phyloP scores from a whole-genome alignment of 306 rosid species.

The Ochetophila trinervis region DNA sequence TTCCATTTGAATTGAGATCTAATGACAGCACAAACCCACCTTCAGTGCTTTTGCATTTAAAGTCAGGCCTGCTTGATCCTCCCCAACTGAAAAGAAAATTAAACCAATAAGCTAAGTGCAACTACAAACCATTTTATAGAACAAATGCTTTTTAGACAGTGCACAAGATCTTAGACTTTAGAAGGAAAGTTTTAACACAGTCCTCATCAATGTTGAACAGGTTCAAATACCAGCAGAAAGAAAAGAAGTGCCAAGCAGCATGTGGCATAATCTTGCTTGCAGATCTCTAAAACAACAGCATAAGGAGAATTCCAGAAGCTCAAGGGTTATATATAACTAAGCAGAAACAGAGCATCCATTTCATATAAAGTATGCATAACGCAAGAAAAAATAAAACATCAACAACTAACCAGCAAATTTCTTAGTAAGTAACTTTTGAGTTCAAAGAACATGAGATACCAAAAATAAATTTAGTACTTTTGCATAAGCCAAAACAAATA shows the following conservation, averaged over 20 bases:
- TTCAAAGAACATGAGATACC: neutral
- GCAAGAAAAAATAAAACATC: neutral
- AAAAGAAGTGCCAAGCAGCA: neutral
- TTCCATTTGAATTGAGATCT: neutral
- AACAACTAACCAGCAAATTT: neutral
- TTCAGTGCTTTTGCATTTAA: slow-evolving; percentile 92
- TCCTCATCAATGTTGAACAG: neutral
- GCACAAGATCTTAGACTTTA: neutral
- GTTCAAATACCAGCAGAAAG: neutral
- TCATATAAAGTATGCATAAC: neutral
- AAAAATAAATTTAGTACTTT: too few species aligned
- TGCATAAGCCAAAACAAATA: neutral
- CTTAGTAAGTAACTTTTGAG: neutral
- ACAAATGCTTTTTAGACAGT: neutral
- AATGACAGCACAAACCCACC: slow-evolving; percentile 39
- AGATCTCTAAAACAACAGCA: too few species aligned
- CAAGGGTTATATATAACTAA: neutral
- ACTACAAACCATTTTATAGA: neutral
- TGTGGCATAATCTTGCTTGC: neutral
- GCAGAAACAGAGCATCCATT: neutral
- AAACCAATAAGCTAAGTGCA: slow-evolving; percentile 15
- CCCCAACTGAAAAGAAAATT: slow-evolving; percentile 77
- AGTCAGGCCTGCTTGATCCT: slow-evolving; percentile 99
- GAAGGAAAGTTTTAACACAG: neutral
- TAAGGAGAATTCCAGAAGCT: too few species aligned